Conservation (phyloP, 768 basidiomycete species). For the Tubosaeta sp. region DNA sequence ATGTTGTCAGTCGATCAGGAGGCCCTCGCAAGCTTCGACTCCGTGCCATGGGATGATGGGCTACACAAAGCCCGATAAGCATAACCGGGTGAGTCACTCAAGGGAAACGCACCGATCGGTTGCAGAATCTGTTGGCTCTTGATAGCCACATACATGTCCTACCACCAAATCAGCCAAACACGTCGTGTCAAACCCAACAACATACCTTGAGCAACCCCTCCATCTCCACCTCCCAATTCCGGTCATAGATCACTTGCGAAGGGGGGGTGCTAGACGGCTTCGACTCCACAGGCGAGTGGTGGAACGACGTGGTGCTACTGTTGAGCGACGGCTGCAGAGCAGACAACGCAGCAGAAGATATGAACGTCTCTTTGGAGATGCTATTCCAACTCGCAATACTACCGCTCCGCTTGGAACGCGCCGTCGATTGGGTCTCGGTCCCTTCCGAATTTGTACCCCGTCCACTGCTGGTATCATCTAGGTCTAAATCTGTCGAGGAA, state of each 20-base stretch:
- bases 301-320: slow-evolving; percentile 63
- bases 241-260: slow-evolving; percentile 47
- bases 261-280: slow-evolving; percentile 32
- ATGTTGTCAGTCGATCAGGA: slow-evolving; percentile 65
- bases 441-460: slow-evolving; percentile 55
- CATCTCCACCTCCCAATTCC: slow-evolving; percentile 83
- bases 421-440: slow-evolving; percentile 41
- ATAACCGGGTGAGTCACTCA: slow-evolving; percentile 43
- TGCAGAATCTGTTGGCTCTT: slow-evolving; percentile 89
- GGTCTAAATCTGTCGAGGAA: slow-evolving; percentile 59
- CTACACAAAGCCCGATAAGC: slow-evolving; percentile 50
- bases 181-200: not conserved
- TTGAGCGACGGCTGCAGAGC: slow-evolving; percentile 41
- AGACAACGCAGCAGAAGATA: slow-evolving; percentile 35
- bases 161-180: slow-evolving; percentile 3
- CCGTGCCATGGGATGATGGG: slow-evolving; percentile 45
- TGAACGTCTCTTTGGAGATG: slow-evolving; percentile 56
- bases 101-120: slow-evolving; percentile 49
- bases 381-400: slow-evolving; percentile 86
- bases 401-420: slow-evolving; percentile 71
- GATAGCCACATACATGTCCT: slow-evolving; percentile 95
- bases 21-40: slow-evolving; percentile 70
- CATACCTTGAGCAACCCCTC: slow-evolving; percentile 78
- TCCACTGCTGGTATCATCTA: slow-evolving; percentile 63
- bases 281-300: slow-evolving; percentile 43